Conservation (phyloP, 2,329 filamentous ascomycete genomes). For the Verticillium longisporum region DNA sequence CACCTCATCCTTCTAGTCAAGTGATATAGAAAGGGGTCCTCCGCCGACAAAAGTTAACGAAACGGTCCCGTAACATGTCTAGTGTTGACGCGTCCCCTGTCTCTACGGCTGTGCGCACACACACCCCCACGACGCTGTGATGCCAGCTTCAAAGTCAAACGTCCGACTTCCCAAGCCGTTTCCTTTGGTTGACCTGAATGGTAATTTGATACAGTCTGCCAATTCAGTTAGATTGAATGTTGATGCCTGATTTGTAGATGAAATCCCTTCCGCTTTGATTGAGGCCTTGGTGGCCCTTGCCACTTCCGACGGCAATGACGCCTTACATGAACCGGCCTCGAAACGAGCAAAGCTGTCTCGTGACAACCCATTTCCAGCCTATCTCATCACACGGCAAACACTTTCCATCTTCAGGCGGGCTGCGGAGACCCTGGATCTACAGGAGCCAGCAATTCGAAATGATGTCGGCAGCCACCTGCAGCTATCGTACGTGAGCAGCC, state of each 20-base stretch:
- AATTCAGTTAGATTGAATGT: background rate
- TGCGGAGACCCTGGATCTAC: background rate
- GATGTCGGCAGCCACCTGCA: background rate
- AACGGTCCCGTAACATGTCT: background rate
- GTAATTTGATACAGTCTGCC: background rate
- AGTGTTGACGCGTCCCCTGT: background rate
- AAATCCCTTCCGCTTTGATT: slow-evolving; percentile 15
- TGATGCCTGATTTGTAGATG: slow-evolving; percentile 9
- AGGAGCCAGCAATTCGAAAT: background rate
- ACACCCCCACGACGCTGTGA: background rate
- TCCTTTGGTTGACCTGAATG: background rate
- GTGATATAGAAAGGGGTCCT: too few relatives aligned
- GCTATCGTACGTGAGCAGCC: background rate
- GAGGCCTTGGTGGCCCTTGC: slow-evolving; percentile 15
- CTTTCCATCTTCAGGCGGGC: background rate
- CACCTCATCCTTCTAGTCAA: too few relatives aligned
- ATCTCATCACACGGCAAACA: background rate
- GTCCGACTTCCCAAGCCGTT: background rate
- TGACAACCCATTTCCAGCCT: background rate
- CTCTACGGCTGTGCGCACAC: background rate
- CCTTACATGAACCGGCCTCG: background rate
- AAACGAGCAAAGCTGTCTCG: slow-evolving; percentile 1
- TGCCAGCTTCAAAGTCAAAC: background rate
- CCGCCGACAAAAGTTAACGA: background rate
- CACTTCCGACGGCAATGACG: background rate